phyloP scores from a whole-genome alignment of 2,329 filamentous ascomycete genomes.

The Podosphaera xanthii region DNA sequence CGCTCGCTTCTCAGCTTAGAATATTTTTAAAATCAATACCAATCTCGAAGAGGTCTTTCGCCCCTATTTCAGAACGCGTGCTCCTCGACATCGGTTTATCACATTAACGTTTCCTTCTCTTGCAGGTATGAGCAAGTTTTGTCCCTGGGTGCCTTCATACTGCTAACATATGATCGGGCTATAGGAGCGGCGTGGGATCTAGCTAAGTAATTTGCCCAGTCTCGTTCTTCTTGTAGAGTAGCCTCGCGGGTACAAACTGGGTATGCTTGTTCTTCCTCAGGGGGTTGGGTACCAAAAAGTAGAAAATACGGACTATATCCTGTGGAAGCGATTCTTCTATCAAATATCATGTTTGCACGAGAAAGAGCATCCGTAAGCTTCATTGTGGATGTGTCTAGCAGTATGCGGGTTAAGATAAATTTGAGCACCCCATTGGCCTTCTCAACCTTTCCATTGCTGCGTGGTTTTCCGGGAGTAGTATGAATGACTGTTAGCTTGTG shows the following conservation, averaged over 20 bases:
- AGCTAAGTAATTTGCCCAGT: not conserved
- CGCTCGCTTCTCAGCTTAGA: no score
- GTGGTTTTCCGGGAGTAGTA: not conserved
- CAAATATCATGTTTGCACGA: not conserved
- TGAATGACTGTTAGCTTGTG: not conserved
- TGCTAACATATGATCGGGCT: not conserved
- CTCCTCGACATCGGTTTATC: no score
- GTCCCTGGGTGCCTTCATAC: not conserved
- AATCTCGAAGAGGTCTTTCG: no score
- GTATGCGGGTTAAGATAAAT: not conserved
- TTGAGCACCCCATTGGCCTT: not conserved
- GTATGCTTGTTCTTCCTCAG: not conserved
- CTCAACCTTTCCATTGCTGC: not conserved
- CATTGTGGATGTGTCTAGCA: not conserved
- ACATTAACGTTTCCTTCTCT: no score
- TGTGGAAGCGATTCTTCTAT: not conserved
- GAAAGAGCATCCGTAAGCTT: not conserved
- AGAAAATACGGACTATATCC: not conserved
- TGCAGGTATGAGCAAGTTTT: no score
- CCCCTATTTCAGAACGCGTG: no score
- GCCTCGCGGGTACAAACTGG: not conserved
- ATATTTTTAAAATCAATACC: no score
- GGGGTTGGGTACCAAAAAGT: not conserved
- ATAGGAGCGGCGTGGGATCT: not conserved
- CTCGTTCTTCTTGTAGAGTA: not conserved